Evolutionary conservation across 2,329 filamentous ascomycete genomes (phyloP), one percentile per base, ranked within the genome.

Genomic region (Phoma herbarum): DNA sequence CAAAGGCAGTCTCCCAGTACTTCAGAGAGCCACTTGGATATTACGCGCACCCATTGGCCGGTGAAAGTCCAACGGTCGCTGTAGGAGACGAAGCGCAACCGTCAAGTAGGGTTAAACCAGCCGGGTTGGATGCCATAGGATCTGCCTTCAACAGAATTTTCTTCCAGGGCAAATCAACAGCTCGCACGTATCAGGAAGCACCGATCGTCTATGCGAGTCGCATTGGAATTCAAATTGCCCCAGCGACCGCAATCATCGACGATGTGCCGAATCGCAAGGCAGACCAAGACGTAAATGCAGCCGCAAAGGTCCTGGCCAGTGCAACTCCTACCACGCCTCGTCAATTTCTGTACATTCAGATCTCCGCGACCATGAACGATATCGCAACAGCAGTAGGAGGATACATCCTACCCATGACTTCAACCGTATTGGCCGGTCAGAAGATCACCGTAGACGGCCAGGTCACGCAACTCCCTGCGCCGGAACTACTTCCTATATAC

Each of bases 281-380:
- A 23, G 39, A 7, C 1, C 20, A 42, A 42, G 20, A 20, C 7
- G 39, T 25, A 11, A 10, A 25, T 2, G 5, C 22, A 4, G 12
- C 11, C 22, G 39, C n/a, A 25, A 11, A 42, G 2, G 22, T 4
- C 4, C 22, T 16, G 5, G 9, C 35, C 1, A n/a, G 14, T 3
- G 3, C 18, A 31, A 16, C 16, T 35, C 4, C 16, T 14, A 16
- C n/a, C 11, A 29, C 31, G 16, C 2, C 23, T 14, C 5, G 8
- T 7, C n/a, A 18, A 37, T 10, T 54, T 59, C 6, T 47, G 44
- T 33, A 62, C 35, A 22, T 33, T 28, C 6, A 18, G 22, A n/a
- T 46, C 9, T 10, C 22, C 3, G 42, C 65, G 9, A 48, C 52
- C 3, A 16, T 48, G 9, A 20, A 44, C 20, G 22, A 10, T 9